Conservation (phyloP, 2,329 filamentous ascomycete species). For the Alternaria burnsii region DNA sequence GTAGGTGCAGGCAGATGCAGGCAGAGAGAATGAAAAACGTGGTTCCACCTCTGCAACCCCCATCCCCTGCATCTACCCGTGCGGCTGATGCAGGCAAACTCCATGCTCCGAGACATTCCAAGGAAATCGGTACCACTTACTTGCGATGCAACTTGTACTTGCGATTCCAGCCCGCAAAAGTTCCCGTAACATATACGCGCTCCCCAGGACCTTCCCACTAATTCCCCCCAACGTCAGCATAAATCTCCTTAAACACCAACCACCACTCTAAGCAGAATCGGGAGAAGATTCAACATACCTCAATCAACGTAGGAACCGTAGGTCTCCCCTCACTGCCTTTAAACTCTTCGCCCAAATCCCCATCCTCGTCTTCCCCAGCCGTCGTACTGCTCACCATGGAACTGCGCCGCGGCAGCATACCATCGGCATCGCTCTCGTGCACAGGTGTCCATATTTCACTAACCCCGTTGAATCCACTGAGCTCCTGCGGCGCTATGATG, state of each 20-base stretch:
- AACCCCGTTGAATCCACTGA: not conserved
- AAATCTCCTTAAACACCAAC: no score
- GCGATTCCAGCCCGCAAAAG: constrained; percentile 95
- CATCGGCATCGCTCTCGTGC: constrained; percentile 56
- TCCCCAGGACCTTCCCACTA: constrained; percentile 81
- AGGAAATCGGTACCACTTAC: constrained; percentile 65
- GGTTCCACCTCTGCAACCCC: no score
- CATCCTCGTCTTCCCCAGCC: constrained; percentile 72
- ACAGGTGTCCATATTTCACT: constrained; percentile 55
- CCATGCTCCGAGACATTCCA: constrained; percentile 10
- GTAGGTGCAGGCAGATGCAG: no score
- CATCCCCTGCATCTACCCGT: not conserved
- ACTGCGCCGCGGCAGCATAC: constrained; percentile 63
- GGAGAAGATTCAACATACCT: constrained; percentile 45
- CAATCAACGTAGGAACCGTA: constrained; percentile 82
- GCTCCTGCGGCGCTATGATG: constrained; percentile 76
- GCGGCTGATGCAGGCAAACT: not conserved
- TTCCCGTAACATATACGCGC: constrained; percentile 95
- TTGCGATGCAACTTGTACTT: constrained; percentile 87
- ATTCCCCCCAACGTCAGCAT: no score
- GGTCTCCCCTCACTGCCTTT: constrained; percentile 71
- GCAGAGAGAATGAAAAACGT: no score
- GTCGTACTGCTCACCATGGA: constrained; percentile 65
- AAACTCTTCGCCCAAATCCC: constrained; percentile 71
- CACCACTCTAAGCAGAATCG: no score